Evolutionary conservation across 768 basidiomycete species (phyloP).

Genomic region (Kwoniella dejecticola): DNA sequence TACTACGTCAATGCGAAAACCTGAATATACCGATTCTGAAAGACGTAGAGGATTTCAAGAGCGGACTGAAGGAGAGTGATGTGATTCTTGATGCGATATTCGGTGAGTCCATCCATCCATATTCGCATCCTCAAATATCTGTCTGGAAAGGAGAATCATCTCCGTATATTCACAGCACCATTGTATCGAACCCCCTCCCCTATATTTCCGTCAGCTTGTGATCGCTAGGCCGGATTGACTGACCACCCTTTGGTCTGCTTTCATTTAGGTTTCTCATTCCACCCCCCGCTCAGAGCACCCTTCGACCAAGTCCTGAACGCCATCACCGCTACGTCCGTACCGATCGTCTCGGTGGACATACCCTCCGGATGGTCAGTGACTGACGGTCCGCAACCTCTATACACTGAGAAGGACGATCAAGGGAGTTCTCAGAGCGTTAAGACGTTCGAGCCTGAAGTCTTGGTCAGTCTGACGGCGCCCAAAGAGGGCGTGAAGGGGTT

Average conservation of each 20-base stretch:
- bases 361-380: constrained; percentile 97
- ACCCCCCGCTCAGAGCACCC: constrained; percentile 82
- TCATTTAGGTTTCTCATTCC: constrained; percentile 91
- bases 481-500: constrained; percentile 81
- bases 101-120: constrained; percentile 55
- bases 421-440: constrained; percentile 47
- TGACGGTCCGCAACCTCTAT: constrained; percentile 60
- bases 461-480: constrained; percentile 90
- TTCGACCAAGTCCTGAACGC: constrained; percentile 76
- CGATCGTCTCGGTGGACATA: constrained; percentile 92
- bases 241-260: no score
- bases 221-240: no score
- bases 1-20: constrained; percentile 83
- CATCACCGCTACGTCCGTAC: constrained; percentile 66
- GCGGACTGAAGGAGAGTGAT: constrained; percentile 58
- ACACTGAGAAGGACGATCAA: constrained; percentile 43
- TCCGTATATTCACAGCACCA: no score
- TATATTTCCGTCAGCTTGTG: no score
- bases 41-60: constrained; percentile 58
- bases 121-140: background rate
- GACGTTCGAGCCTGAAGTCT: constrained; percentile 72
- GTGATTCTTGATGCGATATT: constrained; percentile 95
- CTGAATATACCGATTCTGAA: constrained; percentile 76
- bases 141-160: no score
- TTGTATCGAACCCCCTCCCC: no score